phyloP scores from a whole-genome alignment of 2,329 filamentous ascomycete species.

The Fusarium sp. region DNA sequence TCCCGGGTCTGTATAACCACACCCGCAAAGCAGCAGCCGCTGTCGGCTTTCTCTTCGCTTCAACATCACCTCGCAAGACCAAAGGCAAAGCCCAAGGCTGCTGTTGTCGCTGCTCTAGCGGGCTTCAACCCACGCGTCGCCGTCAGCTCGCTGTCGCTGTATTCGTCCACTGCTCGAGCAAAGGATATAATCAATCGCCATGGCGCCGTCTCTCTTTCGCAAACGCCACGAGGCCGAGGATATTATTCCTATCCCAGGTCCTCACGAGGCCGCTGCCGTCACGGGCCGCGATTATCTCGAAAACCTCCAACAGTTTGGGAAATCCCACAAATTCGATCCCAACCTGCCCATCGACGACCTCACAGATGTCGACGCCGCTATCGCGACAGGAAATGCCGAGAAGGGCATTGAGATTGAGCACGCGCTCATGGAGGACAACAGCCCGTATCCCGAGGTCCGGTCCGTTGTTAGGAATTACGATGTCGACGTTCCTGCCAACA shows the following conservation, averaged over 20 bases:
- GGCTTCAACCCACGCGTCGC: constrained; percentile 38
- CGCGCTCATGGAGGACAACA: constrained; percentile 71
- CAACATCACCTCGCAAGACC: constrained; percentile 29
- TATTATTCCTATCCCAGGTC: constrained; percentile 56
- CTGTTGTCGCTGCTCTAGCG: constrained; percentile 34
- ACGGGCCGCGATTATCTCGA: constrained; percentile 57
- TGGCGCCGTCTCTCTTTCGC: constrained; percentile 55
- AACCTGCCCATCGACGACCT: constrained; percentile 72
- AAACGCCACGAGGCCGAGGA: constrained; percentile 60
- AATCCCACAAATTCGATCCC: constrained; percentile 71
- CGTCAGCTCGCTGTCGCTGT: constrained; percentile 30
- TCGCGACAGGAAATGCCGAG: constrained; percentile 64
- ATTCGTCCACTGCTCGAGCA: constrained; percentile 19
- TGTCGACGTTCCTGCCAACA: constrained; percentile 72
- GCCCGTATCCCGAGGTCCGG: constrained; percentile 74
- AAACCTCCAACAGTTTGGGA: constrained; percentile 66
- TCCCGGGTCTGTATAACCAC: constrained; percentile 35
- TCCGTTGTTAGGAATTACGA: constrained; percentile 73
- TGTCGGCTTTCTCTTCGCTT: constrained; percentile 34
- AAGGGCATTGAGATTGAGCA: constrained; percentile 68
- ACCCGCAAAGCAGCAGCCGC: constrained; percentile 35
- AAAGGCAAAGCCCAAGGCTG: constrained; percentile 27
- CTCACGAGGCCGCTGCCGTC: constrained; percentile 53
- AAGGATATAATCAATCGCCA: constrained; percentile 35
- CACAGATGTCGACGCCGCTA: constrained; percentile 68